phyloP scores from a whole-genome alignment of 352 stramenopile species.

The Phytophthora pisi region DNA sequence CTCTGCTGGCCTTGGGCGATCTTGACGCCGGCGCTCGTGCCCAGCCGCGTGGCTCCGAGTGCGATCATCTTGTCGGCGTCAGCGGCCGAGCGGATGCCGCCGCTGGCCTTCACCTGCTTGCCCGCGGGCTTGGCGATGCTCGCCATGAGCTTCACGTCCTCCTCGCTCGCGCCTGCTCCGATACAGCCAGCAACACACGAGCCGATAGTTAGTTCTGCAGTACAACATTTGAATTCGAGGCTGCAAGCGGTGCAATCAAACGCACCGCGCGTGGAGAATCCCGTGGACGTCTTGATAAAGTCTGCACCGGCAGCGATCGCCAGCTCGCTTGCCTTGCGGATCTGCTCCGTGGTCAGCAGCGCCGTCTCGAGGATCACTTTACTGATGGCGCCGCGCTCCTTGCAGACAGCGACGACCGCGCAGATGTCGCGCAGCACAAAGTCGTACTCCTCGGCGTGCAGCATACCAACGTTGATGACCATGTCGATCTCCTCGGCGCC shows the following conservation, averaged over 20 bases:
- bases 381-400: constrained; percentile 53
- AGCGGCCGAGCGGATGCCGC: constrained; percentile 69
- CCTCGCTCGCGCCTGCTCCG: constrained; percentile 63
- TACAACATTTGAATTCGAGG: background rate
- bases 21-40: constrained; percentile 71
- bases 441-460: constrained; percentile 69
- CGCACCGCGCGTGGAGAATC: constrained; percentile 79
- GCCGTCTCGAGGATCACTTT: constrained; percentile 91
- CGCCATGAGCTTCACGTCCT: constrained; percentile 80
- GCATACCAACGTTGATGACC: constrained; percentile 81
- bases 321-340: constrained; percentile 71
- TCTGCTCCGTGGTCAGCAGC: constrained; percentile 72
- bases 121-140: constrained; percentile 57
- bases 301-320: constrained; percentile 71
- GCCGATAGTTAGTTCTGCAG: background rate
- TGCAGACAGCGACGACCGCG: constrained; percentile 72
- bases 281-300: constrained; percentile 91
- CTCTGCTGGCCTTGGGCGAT: constrained; percentile 56
- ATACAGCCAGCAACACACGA: background rate
- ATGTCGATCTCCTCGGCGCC: constrained; percentile 90
- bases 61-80: constrained; percentile 79
- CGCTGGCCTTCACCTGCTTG: constrained; percentile 85
- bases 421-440: constrained; percentile 80
- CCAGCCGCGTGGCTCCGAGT: constrained; percentile 71
- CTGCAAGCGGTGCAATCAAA: background rate